A percentile compares a stretch with the other conserved stretches of the same genome.
Conservation (phyloP, 2,329 filamentous ascomycete genomes). For the Penicillium sp. region DNA sequence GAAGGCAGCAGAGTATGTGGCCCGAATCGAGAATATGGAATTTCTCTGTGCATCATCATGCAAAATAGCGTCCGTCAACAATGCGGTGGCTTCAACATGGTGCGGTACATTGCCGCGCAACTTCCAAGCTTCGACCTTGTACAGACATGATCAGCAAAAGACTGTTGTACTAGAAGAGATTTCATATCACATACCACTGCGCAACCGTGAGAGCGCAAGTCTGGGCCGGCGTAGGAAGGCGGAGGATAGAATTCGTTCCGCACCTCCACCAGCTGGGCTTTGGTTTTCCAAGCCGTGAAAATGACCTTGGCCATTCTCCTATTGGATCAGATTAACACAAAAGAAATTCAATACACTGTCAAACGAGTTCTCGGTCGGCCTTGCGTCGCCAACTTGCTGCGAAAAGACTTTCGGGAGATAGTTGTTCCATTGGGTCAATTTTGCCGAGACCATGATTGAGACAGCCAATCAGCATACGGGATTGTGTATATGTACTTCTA, state of each 20-base stretch:
- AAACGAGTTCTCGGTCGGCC: background rate
- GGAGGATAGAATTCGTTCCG: slow-evolving; percentile 44
- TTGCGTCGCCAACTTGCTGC: slow-evolving; percentile 5
- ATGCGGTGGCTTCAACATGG: slow-evolving; percentile 48
- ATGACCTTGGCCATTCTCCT: slow-evolving; percentile 41
- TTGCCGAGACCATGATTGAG: slow-evolving; percentile 8
- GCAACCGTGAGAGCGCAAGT: slow-evolving; percentile 43
- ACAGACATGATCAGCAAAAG: background rate
- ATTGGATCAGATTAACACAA: background rate
- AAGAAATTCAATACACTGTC: background rate
- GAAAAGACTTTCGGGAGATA: slow-evolving; percentile 22
- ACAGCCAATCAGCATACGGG: slow-evolving; percentile 10
- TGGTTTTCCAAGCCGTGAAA: slow-evolving; percentile 46
- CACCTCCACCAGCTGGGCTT: slow-evolving; percentile 39
- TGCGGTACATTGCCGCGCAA: slow-evolving; percentile 48
- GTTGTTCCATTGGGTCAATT: slow-evolving; percentile 23
- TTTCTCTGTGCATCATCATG: slow-evolving; percentile 44
- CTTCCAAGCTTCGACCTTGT: slow-evolving; percentile 50
- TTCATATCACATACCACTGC: slow-evolving; percentile 35
- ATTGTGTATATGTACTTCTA: background rate
- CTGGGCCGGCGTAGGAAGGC: slow-evolving; percentile 33
- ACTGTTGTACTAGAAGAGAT: background rate
- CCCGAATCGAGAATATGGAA: slow-evolving; percentile 48
- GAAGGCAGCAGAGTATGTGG: slow-evolving; percentile 49
- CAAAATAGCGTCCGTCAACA: slow-evolving; percentile 49